Base-by-base conservation (phyloP, 2,329 filamentous ascomycete species). In the Laburnicola sp. region DNA sequence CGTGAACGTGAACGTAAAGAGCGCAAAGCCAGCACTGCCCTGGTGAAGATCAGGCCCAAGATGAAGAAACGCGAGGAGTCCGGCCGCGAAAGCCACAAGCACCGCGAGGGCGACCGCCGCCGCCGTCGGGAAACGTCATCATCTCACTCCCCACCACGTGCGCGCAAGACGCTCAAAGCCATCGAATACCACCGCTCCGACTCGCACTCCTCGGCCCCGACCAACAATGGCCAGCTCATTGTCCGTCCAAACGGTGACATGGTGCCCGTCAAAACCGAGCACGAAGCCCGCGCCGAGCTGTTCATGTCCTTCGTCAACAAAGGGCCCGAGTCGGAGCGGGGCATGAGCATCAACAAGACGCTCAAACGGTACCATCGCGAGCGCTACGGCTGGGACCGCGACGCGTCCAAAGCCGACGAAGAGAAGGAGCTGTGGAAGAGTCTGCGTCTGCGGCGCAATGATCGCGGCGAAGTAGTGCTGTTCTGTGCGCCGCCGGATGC, bases 341-440 rank as follows among this genome's bases (percentile, higher is more conserved):
- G 93, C 3, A 88, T 87, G 75, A 96, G 91, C 66, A 82, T 97
- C 70, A 93, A 97, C 77, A 97, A 96, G 77, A 87, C 89, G 2
- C 76, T 97, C 57, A 97, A 96, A 78, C 82, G 89, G 35, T 97
- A 89, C 74, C 91, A 96, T 73, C 88, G 90, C 9, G 90, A 96
- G 70, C 69, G 66, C 21, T 67, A 68, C 23, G 74, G 79, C 21
- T 69, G 73, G 51, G 75, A 79, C 38, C 69, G 70, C 8, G 74
- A 74, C 74, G 51, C 63, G 16, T 61, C 62, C 45, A 76, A 75
- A 53, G 72, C 68, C 3, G 80, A 85, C 21, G 90, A 94, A 64
- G 91, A 96, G 76, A 95, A 95, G 80, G 91, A 96, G 68, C 79
- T 97, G 31, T 96, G 89, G 88, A 86, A 89, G 66, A 85, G 83